Evolutionary conservation across 768 basidiomycete genomes (phyloP).

Genomic region (Galerina sulciceps): DNA sequence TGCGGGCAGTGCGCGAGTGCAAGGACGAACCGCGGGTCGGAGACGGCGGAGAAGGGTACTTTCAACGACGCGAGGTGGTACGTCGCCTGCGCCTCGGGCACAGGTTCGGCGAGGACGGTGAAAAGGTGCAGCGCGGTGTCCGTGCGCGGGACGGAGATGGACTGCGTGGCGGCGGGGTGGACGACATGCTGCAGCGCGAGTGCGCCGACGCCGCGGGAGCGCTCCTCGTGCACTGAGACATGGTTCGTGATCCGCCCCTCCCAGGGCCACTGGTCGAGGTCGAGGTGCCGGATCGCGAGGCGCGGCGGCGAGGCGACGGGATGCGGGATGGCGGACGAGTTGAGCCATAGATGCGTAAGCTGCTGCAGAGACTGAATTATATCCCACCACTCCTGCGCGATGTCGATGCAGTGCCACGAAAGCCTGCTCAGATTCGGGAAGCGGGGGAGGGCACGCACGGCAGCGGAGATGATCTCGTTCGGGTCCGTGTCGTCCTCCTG

Average conservation of each 20-base stretch:
- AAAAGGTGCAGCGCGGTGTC: slow-evolving; percentile 36
- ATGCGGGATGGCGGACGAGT: slow-evolving; percentile 30
- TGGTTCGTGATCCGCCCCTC: slow-evolving; percentile 35
- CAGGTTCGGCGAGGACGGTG: slow-evolving; percentile 18
- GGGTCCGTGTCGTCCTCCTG: slow-evolving; percentile 35
- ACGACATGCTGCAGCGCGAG: slow-evolving; percentile 29
- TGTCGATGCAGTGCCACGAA: slow-evolving; percentile 41
- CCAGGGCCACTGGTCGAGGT: slow-evolving; percentile 43
- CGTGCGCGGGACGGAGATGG: slow-evolving; percentile 34
- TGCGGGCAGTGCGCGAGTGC: slow-evolving; percentile 32
- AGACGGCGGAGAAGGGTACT: slow-evolving; percentile 30
- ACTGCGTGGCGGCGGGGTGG: slow-evolving; percentile 30
- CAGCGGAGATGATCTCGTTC: slow-evolving; percentile 33
- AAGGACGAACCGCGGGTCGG: slow-evolving; percentile 24
- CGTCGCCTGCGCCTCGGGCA: too few species aligned
- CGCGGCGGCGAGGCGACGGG: slow-evolving; percentile 14
- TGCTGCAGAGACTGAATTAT: slow-evolving; percentile 30
- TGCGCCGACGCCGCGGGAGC: slow-evolving; percentile 29
- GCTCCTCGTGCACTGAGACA: slow-evolving; percentile 37
- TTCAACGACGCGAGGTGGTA: slow-evolving; percentile 17
- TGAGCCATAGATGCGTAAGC: slow-evolving; percentile 35
- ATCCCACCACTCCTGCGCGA: slow-evolving; percentile 35
- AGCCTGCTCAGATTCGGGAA: slow-evolving; percentile 37
- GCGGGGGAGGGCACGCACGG: slow-evolving; percentile 30
- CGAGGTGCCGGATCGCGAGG: slow-evolving; percentile 26